phyloP scores from a whole-genome alignment of 2,329 filamentous ascomycete species.

The Colletotrichum sp. region DNA sequence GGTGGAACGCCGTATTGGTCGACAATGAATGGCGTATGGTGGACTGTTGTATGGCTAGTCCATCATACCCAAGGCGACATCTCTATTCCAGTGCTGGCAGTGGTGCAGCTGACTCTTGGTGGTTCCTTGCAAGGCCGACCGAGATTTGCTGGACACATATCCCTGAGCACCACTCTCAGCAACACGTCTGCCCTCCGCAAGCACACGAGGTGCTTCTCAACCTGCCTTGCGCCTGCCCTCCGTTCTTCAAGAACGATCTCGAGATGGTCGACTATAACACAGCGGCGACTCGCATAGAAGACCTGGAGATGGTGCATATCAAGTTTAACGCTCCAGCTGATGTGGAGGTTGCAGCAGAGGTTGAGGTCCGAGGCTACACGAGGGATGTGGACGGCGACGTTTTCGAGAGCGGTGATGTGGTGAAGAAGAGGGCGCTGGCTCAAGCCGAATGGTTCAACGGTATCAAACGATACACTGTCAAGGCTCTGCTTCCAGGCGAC shows the following conservation, averaged over 20 bases:
- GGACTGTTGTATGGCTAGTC: constrained; percentile 90
- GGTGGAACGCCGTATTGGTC: constrained; percentile 94
- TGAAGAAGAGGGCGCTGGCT: constrained; percentile 85
- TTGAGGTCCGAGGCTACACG: constrained; percentile 82
- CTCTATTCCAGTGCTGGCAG: constrained; percentile 77
- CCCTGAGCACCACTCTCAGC: constrained; percentile 83
- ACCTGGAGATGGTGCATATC: constrained; percentile 91
- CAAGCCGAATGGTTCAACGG: constrained; percentile 92
- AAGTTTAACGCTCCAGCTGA: constrained; percentile 88
- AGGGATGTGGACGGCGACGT: constrained; percentile 88
- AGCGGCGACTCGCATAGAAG: constrained; percentile 82
- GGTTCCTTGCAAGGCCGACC: constrained; percentile 87
- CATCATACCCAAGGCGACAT: constrained; percentile 82
- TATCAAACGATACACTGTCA: constrained; percentile 90
- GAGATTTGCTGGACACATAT: constrained; percentile 97
- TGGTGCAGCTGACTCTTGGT: constrained; percentile 83
- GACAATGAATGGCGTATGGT: constrained; percentile 97
- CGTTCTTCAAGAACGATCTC: constrained; percentile 83
- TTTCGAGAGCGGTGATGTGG: constrained; percentile 88
- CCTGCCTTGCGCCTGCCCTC: constrained; percentile 83
- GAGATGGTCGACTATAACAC: constrained; percentile 92
- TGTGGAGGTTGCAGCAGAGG: constrained; percentile 90
- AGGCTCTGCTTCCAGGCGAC: constrained; percentile 88
- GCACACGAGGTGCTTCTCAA: constrained; percentile 86
- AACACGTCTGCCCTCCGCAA: constrained; percentile 90